Evolutionary conservation across 345 rosid genomes (phyloP).

Genomic region (Theobroma cacao): DNA sequence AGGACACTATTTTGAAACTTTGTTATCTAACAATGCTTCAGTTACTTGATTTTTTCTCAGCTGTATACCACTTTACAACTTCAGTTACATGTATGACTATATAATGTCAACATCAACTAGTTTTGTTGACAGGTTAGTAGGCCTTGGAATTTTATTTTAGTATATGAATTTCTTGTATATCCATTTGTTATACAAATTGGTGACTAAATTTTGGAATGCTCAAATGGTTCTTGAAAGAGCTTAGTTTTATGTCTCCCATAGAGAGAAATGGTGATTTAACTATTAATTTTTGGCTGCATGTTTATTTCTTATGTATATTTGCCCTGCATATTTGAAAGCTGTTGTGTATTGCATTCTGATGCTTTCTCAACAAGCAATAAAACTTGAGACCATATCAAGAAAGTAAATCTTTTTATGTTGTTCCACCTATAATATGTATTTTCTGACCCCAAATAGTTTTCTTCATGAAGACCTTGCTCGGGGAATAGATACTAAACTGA

Average conservation of each 20-base stretch:
- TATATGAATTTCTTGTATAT: not conserved
- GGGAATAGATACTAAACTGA: not conserved
- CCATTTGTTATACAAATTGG: not conserved
- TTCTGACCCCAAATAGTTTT: not conserved
- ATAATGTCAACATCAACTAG: conserved; percentile 89
- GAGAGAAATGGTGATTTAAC: conserved; percentile 1
- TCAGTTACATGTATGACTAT: conserved; percentile 86
- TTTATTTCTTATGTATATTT: not conserved
- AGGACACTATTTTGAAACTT: not conserved
- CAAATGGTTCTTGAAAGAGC: not conserved
- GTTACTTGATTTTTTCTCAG: conserved; percentile 58
- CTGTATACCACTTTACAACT: conserved; percentile 94
- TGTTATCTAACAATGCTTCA: conserved; percentile 34
- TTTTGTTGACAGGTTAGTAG: conserved; percentile 92
- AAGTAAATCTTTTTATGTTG: not conserved
- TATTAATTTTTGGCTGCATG: not conserved
- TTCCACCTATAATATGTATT: not conserved
- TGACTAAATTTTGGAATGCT: not conserved
- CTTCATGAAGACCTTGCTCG: not conserved
- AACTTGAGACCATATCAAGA: not conserved
- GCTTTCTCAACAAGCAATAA: not conserved
- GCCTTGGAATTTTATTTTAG: not conserved
- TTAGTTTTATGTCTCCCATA: not conserved
- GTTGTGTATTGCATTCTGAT: not conserved
- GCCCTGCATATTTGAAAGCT: conserved; percentile 1